phyloP scores from a whole-genome alignment of 345 rosid genomes.

The Stellera chamaejasme region DNA sequence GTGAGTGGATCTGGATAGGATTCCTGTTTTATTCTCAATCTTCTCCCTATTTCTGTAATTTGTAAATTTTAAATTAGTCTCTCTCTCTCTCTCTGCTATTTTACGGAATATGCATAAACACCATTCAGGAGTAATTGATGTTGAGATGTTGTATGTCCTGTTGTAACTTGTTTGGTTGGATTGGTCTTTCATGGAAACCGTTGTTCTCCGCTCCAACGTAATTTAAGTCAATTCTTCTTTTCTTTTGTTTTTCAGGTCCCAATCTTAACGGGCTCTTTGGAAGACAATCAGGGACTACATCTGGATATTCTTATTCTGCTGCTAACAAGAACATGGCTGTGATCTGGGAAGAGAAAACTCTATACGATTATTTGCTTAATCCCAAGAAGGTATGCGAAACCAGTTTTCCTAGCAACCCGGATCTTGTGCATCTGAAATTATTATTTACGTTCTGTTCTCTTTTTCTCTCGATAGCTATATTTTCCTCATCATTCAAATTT shows the following conservation, averaged over 20 bases:
- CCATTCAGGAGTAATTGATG: neutral
- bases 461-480: too few species aligned
- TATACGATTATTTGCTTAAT: slow-evolving; percentile 80
- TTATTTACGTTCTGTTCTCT: neutral
- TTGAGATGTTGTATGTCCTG: neutral
- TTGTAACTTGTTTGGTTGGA: neutral
- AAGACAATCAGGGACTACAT: slow-evolving; percentile 70
- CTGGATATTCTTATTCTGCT: slow-evolving; percentile 80
- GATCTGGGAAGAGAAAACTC: slow-evolving; percentile 72
- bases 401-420: too few species aligned
- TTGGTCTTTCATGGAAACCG: neutral
- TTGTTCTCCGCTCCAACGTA: neutral
- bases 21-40: too few species aligned
- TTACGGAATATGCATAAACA: neutral
- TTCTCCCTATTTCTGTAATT: neutral
- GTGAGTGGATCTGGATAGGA: too few species aligned
- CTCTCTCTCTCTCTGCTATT: neutral
- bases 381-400: slow-evolving; percentile 60
- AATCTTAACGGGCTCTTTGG: slow-evolving; percentile 86
- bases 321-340: slow-evolving; percentile 92
- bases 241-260: slow-evolving; percentile 43
- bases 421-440: neutral
- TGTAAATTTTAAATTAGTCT: neutral
- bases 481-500: neutral
- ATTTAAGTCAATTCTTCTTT: neutral